Percentiles rank a stretch among this genome's conserved stretches.
phyloP scores from a whole-genome alignment of 2,329 filamentous ascomycete genomes.

The Alternaria viburni region DNA sequence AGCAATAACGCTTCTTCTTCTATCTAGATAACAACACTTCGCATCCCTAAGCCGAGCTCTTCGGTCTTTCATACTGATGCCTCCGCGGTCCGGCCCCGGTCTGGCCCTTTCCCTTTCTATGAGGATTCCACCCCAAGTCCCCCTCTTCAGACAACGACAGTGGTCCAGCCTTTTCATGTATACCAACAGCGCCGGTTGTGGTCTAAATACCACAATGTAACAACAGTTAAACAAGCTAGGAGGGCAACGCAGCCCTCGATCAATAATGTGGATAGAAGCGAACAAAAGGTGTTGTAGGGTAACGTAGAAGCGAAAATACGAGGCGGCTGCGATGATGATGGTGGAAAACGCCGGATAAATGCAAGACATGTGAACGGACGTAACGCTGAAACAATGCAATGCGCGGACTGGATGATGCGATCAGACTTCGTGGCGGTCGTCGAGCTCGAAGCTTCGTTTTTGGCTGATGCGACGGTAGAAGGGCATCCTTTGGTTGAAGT shows the following conservation, averaged over 20 bases:
- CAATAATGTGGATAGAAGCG: slow-evolving; percentile 18
- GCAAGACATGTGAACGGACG: slow-evolving; percentile 24
- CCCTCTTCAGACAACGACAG: not conserved
- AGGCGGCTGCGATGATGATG: slow-evolving; percentile 19
- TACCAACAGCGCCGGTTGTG: slow-evolving; percentile 8
- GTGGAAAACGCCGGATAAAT: slow-evolving; percentile 32
- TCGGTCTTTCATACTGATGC: not conserved
- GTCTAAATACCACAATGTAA: not conserved
- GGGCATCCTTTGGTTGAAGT: slow-evolving; percentile 32
- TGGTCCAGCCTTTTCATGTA: slow-evolving; percentile 8
- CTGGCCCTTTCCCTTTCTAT: slow-evolving; percentile 2
- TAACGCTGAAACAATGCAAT: slow-evolving; percentile 29
- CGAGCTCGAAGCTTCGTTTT: slow-evolving; percentile 41
- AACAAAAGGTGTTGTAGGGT: slow-evolving; percentile 1
- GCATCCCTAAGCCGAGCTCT: not conserved
- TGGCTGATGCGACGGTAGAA: slow-evolving; percentile 47
- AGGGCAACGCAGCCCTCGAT: slow-evolving; percentile 1
- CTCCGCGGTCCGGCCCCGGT: not conserved
- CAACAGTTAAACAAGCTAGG: slow-evolving; percentile 16
- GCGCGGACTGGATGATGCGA: not conserved
- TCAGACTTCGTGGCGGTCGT: slow-evolving; percentile 47
- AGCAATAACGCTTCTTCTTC: slow-evolving; percentile 1
- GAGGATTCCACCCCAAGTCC: not conserved
- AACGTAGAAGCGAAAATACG: slow-evolving; percentile 12
- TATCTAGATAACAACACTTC: not conserved